Base-by-base conservation (phyloP, 768 basidiomycete species). In the Suillus brevipes region DNA sequence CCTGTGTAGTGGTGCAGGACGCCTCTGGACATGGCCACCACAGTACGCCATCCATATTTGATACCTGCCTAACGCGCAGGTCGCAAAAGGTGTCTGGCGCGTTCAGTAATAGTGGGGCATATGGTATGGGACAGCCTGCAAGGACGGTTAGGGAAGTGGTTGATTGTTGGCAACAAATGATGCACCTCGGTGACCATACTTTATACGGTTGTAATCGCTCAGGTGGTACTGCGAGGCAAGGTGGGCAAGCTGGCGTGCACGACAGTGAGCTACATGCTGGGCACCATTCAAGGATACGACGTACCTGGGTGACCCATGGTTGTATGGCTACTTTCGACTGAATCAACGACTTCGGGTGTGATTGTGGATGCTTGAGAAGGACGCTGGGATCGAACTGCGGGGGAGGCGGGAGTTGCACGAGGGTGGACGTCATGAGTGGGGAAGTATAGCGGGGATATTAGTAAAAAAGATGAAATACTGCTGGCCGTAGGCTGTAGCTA, bases 141-240 rank as follows among this genome's bases (percentile, higher is more conserved):
- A 25, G 14, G 34, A 52, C 60, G 56, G 42, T 66, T 40, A 42
- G 65, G 25, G 0, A 52, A 38, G 18, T 16, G 23, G 9, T 61
- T 18, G 56, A 55, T n/a, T 47, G 31, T 55, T n/a, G 55, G 6
- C 34, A 10, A 16, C 7, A 47, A 25, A 36, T 38, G 45, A 57
- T 12, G 16, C n/a, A 75, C 78, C 80, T 64, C 70, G 59, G n/a
- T 75, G 74, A 6, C 91, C 92, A 65, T 85, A 88, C 74, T 92
- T 91, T 31, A 86, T 74, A 62, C 84, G 82, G 69, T 84, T 90
- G 73, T 93, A 92, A 53, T 89, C 85, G 77, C 88, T 89, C 63
- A 71, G 61, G 68, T 92, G 91, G 75, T 92, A 89, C 69, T 92
- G 90, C 7, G 89, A 91, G 3, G 90, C 89, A 20, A 93, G 78